Evolutionary conservation across 345 rosid species (phyloP), one percentile per base, ranked within the genome.

Genomic region (Eucalyptus marginata): DNA sequence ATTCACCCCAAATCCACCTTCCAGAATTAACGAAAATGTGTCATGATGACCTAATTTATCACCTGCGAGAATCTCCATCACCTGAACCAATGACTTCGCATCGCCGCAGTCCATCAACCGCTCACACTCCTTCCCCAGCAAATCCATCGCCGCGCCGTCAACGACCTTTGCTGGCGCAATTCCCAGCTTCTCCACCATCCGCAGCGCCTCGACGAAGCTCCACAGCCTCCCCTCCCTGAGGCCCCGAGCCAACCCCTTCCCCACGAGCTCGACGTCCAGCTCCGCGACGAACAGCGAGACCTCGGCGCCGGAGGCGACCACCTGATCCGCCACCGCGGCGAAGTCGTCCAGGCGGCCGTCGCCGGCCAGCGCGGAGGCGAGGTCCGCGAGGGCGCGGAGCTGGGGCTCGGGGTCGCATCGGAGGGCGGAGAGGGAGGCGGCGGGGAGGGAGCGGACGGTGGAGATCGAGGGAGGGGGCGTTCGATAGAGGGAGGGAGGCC

Each of bases 51-150:
- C 84, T 76, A 88, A 76, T 52, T 51, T 13, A 86, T 90, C 89
- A 97, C 99, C 97, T 6, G 94, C 94, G 80, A 97, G 95, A 91
- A 90, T 91, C 94, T 96, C 99, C 95, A 95, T 90, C 68, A 95
- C 91, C 31, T 91, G 93, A 88, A 96, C 93, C 90, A 94, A 88
- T 89, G 91, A 91, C 92, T 93, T 94, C 76, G 95, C 93, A 88
- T 92, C 93, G 85, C 94, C 92, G 80, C 91, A 89, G 58, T 92
- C 91, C 88, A 92, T 92, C 90, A 95, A 91, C 89, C 95, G 92
- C 46, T 90, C 90, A 91, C 96, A 96, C 87, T 93, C 97, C 49
- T 79, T 93, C 81, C 92, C 94, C 89, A 96, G 90, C 90, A 92
- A 86, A 43, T 92, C 91, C 92, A 94, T 49, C 47, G 90, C 91